Conservation (phyloP, 805 yeast genomes). For the Ogataea trehalophila region DNA sequence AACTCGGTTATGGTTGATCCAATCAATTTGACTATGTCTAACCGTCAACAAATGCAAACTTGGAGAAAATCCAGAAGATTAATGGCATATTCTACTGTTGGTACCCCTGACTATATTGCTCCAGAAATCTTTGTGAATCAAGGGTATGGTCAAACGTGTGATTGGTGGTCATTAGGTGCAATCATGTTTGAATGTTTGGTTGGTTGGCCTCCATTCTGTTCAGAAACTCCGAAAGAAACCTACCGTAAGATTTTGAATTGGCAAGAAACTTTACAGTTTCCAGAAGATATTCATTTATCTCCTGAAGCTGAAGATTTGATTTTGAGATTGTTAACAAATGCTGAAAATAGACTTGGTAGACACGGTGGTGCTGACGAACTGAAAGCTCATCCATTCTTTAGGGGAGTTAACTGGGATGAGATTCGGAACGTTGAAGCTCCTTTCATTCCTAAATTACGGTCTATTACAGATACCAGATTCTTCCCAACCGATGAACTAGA, state of each 20-base stretch:
- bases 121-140: constrained; percentile 91
- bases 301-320: constrained; percentile 88
- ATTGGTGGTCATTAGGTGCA: constrained; percentile 97
- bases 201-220: constrained; percentile 97
- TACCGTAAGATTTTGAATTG: constrained; percentile 87
- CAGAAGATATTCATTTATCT: constrained; percentile 86
- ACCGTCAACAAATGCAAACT: constrained; percentile 91
- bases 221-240: constrained; percentile 92
- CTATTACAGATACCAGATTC: constrained; percentile 93
- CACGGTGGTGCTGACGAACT: constrained; percentile 90
- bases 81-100: constrained; percentile 96
- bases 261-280: constrained; percentile 83
- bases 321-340: constrained; percentile 65
- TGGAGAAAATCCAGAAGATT: constrained; percentile 90
- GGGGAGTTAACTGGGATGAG: constrained; percentile 94
- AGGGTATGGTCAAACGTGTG: constrained; percentile 96
- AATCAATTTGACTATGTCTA: constrained; percentile 91
- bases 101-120: constrained; percentile 94
- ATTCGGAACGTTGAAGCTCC: constrained; percentile 89
- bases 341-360: constrained; percentile 79
- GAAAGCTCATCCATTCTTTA: constrained; percentile 84
- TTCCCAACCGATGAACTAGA: constrained; percentile 98
- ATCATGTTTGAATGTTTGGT: constrained; percentile 94
- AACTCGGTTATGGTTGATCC: constrained; percentile 90
- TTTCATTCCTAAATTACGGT: constrained; percentile 83